Base-by-base conservation (phyloP, 257 asterid species). In the Eucommia ulmoides region DNA sequence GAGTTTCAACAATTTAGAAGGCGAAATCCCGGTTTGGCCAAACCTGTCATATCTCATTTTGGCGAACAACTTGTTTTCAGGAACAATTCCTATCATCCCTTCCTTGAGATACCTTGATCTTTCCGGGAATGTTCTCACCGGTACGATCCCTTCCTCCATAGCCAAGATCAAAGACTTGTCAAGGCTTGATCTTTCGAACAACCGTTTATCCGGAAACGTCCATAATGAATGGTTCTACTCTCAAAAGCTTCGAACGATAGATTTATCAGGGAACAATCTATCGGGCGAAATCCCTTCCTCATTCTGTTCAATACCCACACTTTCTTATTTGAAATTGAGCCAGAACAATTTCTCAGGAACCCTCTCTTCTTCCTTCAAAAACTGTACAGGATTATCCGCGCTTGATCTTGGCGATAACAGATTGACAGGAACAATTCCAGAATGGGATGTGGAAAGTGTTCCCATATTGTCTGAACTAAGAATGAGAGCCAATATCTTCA, bases 341-440 rank as follows among this genome's bases (percentile, higher is more conserved):
- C 20, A 41, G 24, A 69, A 64, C 29, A 51, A 25, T 44, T 52
- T 60, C 21, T 44, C 24, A 6, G 71, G 62, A 47, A 56, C 52
- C 60, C 62, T 65, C 57, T 62, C 70, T 20, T 3, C 2, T 21
- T 50, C 62, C 8, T 17, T 45, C 8, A 6, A 25, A 49, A 52
- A 33, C 8, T 29, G 56, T 56, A 50, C 26, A 9, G 24, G 25
- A 17, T 24, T 63, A 49, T 9, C 55, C 23, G 52, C 57, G 0
- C 67, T 69, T 42, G 76, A 69, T 44, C 60, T 69, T 22, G 76
- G 75, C 17, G 58, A 52, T 41, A 69, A 64, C 49, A 45, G 38
- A 42, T 14, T 69, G 2, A 35, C 51, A 18, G 65, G 68, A 29
- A 26, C 2, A 15, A 33, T 64, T 46, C 68, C 72, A 2, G 14